Base-by-base conservation (phyloP, 2,329 filamentous ascomycete species). In the Helotiales sp. region DNA sequence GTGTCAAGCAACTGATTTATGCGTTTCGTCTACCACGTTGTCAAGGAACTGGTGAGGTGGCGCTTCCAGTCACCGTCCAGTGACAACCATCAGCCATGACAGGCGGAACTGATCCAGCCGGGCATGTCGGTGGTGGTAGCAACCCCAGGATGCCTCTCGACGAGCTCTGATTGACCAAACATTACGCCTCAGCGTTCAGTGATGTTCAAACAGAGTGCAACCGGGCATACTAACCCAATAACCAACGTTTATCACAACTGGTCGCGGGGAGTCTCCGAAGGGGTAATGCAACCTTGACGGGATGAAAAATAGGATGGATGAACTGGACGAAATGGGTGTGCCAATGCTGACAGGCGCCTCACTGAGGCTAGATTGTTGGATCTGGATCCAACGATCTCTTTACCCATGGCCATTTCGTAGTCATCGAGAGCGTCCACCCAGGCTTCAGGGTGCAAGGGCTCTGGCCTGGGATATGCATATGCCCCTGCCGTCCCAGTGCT, bases 341-440 rank as follows among this genome's bases (percentile, higher is more conserved):
- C 40, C 6, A 40, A 32, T 37, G 30, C 32, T 50, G 30, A 26
- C 22, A 62, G 60, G 30, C 30, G 43, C 30, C 43, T 49, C 45
- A 54, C 28, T 62, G 60, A 50, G 30, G 60, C 55, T 50, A 50
- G 45, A 40, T 24, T 10, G 40, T 54, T n/a, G 15, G 24, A 50
- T 52, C 60, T 54, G 10, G 17, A 24, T 22, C 32, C 15, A 50
- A 10, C 43, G 30, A 49, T 34, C 28, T 24, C 26, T 8, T 20
- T 15, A 22, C 45, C 40, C 28, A 20, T 43, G 30, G 24, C 26
- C 49, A 13, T 20, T 22, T 32, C 15, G 2, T 45, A 11, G 58
- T 13, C 45, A 43, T 61, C 37, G 43, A 49, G 26, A 8, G 8
- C 45, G 58, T 49, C 40, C 34, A 59, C 34, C 20, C n/a, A n/a